Percentiles rank a stretch among this genome's conserved stretches.
These are phyloP conservation scores for Sonneratia caseolaris DNA, from an alignment of 345 rosid species.

Conservation along the genomic window DNA sequence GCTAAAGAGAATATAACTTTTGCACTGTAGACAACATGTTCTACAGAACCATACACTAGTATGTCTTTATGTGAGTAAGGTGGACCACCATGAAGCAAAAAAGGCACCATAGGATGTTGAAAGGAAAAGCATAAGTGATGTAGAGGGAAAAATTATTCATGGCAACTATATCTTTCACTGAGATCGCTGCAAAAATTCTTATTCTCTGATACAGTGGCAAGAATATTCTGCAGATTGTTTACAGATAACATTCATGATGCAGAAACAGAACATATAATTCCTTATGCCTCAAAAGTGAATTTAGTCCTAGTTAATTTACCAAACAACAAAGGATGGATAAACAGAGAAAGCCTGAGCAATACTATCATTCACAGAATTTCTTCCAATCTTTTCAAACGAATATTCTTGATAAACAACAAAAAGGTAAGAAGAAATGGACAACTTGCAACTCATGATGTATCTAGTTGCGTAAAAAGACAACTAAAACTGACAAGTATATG, in stretches of 20 bases:
- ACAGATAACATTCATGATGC: background rate
- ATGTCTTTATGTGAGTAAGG: background rate
- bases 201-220: background rate
- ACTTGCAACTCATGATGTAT: background rate
- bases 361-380: background rate
- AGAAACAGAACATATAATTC: background rate
- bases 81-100: background rate
- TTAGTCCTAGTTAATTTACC: background rate
- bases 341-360: background rate
- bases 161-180: background rate
- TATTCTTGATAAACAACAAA: background rate
- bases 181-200: background rate
- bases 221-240: background rate
- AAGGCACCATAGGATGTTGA: background rate
- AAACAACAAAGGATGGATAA: background rate
- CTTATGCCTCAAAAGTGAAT: background rate
- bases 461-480: background rate
- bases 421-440: background rate
- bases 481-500: background rate
- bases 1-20: background rate
- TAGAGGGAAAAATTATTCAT: background rate
- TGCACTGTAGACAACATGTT: slow-evolving; percentile 2
- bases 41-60: background rate
- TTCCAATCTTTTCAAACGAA: background rate
- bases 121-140: background rate